Conservation (phyloP, 2,329 filamentous ascomycete species). For the Aspergillus sp. region DNA sequence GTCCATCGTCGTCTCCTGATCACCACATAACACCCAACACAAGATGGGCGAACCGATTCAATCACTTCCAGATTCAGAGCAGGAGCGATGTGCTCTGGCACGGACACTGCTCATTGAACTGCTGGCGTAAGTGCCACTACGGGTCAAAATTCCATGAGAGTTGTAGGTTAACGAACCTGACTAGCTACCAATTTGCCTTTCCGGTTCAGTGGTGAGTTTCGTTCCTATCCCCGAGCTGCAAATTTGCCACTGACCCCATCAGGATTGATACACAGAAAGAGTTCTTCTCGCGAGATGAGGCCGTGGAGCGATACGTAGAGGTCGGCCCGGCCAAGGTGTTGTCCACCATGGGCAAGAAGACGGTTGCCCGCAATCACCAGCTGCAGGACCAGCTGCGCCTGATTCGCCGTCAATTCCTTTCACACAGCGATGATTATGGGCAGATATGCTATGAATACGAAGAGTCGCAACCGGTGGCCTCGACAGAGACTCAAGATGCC, state of each 20-base stretch:
- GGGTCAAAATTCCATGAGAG: background rate
- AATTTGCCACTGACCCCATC: background rate
- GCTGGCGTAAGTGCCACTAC: background rate
- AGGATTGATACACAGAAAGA: conserved; percentile 9
- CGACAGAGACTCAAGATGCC: background rate
- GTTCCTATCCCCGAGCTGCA: background rate
- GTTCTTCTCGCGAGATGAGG: background rate
- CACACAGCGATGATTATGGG: background rate
- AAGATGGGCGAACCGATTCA: background rate
- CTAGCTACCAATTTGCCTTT: conserved; percentile 10
- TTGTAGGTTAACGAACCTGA: background rate
- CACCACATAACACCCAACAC: background rate
- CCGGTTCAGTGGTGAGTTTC: conserved; percentile 8
- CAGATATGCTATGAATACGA: conserved; percentile 6
- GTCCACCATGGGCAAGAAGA: conserved; percentile 8
- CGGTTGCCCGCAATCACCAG: background rate
- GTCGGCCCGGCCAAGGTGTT: conserved; percentile 4
- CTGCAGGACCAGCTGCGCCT: background rate
- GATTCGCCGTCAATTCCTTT: background rate
- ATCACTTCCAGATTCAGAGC: background rate
- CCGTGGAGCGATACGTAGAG: background rate
- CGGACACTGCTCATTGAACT: conserved; percentile 5
- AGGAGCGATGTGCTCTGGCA: background rate
- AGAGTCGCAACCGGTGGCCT: background rate
- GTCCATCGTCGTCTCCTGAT: background rate